These are phyloP conservation scores for Tothia fuscella DNA, from an alignment of 2,329 filamentous ascomycete species.

Conservation along the genomic window DNA sequence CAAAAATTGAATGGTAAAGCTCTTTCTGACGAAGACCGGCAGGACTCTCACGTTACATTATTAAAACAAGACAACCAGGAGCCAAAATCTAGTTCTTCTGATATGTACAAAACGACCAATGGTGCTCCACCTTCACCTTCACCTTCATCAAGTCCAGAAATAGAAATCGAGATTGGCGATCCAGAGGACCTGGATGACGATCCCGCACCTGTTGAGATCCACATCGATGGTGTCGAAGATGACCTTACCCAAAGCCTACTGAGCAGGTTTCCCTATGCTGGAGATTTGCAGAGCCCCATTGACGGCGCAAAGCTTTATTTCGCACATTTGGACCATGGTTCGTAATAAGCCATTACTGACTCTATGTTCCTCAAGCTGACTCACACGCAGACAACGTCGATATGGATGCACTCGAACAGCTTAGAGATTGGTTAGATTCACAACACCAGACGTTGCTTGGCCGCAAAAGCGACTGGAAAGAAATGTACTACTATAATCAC, in stretches of 20 bases:
- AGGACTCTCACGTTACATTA: too few species aligned
- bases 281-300: slow-evolving; percentile 8
- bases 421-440: slow-evolving; percentile 2
- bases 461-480: slow-evolving; percentile 1
- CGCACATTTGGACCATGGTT: slow-evolving; percentile 1
- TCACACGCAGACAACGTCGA: slow-evolving; percentile 1
- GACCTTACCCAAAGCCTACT: slow-evolving; percentile 19
- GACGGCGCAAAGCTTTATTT: slow-evolving; percentile 1
- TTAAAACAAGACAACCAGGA: slow-evolving; percentile 10
- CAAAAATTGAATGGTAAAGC: too few species aligned
- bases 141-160: slow-evolving; percentile 20
- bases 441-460: slow-evolving; percentile 1
- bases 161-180: slow-evolving; percentile 26
- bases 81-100: neutral
- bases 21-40: too few species aligned
- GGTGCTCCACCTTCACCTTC: neutral
- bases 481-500: slow-evolving; percentile 9
- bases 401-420: neutral
- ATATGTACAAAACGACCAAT: neutral
- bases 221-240: slow-evolving; percentile 12
- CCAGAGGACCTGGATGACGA: slow-evolving; percentile 16
- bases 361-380: neutral
- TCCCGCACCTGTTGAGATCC: slow-evolving; percentile 11
- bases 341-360: neutral
- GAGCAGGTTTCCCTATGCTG: slow-evolving; percentile 20